phyloP scores from a whole-genome alignment of 768 basidiomycete genomes.

The Serendipita indica region DNA sequence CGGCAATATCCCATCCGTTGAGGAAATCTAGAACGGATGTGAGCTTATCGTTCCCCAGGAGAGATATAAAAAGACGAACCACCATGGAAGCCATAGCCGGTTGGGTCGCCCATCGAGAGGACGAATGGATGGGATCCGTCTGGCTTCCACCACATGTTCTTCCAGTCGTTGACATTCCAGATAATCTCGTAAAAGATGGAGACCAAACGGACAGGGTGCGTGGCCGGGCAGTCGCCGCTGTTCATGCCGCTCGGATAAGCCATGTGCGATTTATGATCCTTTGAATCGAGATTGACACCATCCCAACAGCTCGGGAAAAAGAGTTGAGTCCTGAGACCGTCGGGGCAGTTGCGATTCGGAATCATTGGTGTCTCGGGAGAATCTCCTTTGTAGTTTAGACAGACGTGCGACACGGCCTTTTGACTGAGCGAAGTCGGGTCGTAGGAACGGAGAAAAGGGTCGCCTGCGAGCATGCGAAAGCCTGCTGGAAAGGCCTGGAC shows the following conservation, averaged over 20 bases:
- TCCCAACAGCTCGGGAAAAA: conserved; percentile 18
- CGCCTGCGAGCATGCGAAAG: conserved; percentile 15
- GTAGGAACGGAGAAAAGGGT: conserved; percentile 12
- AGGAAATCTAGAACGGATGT: background rate
- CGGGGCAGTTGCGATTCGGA: background rate
- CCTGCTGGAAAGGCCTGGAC: background rate
- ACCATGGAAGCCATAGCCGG: conserved; percentile 5
- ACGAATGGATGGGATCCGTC: conserved; percentile 9
- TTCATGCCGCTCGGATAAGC: conserved; percentile 16
- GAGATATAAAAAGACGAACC: background rate
- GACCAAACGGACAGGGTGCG: conserved; percentile 16
- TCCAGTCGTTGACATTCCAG: conserved; percentile 12
- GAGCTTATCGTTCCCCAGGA: background rate
- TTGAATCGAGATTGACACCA: conserved; percentile 16
- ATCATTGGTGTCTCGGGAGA: background rate
- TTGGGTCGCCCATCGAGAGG: conserved; percentile 8
- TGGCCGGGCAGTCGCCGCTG: conserved; percentile 16
- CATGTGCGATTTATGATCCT: conserved; percentile 18
- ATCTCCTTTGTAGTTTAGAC: background rate
- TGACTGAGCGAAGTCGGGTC: conserved; percentile 8
- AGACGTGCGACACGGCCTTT: conserved; percentile 9
- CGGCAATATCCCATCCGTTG: conserved; percentile 17
- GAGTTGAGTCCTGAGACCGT: conserved; percentile 14
- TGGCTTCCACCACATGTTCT: conserved; percentile 9
- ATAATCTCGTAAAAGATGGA: conserved; percentile 16